phyloP scores from a whole-genome alignment of 164 flowering plant genomes.

The Chimonanthus praecox region DNA sequence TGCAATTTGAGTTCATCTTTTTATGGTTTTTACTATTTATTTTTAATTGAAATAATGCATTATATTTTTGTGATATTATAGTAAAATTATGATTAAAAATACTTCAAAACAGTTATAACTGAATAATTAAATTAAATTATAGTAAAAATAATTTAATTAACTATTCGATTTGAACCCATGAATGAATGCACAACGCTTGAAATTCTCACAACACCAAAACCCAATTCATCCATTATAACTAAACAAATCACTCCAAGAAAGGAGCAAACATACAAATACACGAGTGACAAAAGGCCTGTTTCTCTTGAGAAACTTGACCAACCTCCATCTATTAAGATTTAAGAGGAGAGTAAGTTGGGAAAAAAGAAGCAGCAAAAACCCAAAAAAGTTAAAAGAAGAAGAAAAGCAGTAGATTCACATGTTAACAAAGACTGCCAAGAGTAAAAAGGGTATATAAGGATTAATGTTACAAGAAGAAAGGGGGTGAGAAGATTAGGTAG shows the following conservation, averaged over 20 bases:
- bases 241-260: constrained; percentile 7
- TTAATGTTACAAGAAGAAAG: constrained; percentile 4
- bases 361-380: background rate
- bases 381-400: background rate
- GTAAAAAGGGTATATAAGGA: constrained; percentile 19
- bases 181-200: background rate
- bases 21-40: background rate
- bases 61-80: no score
- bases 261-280: constrained; percentile 6
- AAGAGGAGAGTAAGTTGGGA: background rate
- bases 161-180: background rate
- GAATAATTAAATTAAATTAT: no score
- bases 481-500: constrained; percentile 5
- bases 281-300: background rate
- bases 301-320: constrained; percentile 6
- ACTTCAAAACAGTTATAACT: no score
- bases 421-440: background rate
- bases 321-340: background rate
- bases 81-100: no score
- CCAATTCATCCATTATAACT: constrained; percentile 8
- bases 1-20: background rate
- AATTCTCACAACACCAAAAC: background rate
- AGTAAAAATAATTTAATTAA: no score
- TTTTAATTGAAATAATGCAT: background rate
- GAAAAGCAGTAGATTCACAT: background rate